Evolutionary conservation across 202 grass and related monocot species (phyloP).

Genomic region (Carex sylvatica): DNA sequence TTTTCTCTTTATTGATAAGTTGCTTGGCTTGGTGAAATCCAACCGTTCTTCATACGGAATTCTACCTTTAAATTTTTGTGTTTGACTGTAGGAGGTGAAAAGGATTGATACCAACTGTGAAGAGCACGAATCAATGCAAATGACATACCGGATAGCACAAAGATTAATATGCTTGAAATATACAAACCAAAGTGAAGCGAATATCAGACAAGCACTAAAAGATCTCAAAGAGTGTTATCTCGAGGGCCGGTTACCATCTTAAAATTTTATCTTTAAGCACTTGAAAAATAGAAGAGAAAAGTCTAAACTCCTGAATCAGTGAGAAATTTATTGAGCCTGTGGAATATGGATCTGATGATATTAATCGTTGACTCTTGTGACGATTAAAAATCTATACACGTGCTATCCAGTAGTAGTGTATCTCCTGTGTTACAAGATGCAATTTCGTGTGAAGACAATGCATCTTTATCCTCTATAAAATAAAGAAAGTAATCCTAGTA

Average conservation of each 20-base stretch:
- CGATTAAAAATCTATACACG: not conserved
- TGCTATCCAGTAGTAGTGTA: not conserved
- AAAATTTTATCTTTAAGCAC: conserved; percentile 4
- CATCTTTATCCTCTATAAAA: not conserved
- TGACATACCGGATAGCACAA: conserved; percentile 57
- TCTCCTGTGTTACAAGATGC: not conserved
- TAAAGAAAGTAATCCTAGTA: not conserved
- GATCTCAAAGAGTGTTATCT: conserved; percentile 60
- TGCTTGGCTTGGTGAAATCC: not conserved
- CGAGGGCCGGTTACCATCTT: conserved; percentile 44
- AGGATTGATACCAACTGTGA: conserved; percentile 61
- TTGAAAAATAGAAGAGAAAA: not conserved
- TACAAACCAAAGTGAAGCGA: conserved; percentile 76
- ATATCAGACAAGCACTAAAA: conserved; percentile 56
- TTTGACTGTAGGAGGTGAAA: conserved; percentile 54
- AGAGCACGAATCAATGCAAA: conserved; percentile 60
- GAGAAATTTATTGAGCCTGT: not conserved
- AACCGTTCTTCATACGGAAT: not conserved
- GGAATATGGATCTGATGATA: not conserved
- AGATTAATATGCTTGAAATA: conserved; percentile 88
- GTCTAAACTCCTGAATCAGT: not conserved
- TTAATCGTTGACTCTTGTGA: not conserved
- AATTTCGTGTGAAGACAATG: not conserved
- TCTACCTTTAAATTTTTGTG: not conserved
- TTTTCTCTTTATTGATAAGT: not conserved